Base-by-base conservation (phyloP, 768 basidiomycete species). In the Leccinum barrowsii region DNA sequence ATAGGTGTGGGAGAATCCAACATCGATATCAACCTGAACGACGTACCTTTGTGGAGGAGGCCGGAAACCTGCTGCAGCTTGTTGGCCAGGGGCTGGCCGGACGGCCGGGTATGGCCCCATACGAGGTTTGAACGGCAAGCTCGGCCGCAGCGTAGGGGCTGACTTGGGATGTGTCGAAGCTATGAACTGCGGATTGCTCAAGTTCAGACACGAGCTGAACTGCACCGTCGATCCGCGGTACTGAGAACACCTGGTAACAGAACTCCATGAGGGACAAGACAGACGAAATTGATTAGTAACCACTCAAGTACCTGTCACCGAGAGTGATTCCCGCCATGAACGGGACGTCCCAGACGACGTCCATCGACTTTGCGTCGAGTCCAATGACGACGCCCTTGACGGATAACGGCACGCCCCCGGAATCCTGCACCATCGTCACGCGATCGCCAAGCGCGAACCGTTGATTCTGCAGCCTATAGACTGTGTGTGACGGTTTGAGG, bases 321-420 rank as follows among this genome's bases (percentile, higher is more conserved):
- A 98, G 76, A 0, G 91, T 97, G 2, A 82, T 80, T 7, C 97
- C 97, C 21, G 93, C 86, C 85, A 99, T 92, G 75, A 99, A 98
- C 1, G 93, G 82, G 22, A 89, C 87, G 71, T 99, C 97, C 92
- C 97, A 98, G 0, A 96, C 82, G 22, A 98, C 89, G 71, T 98
- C 97, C 82, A 98, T 89, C 4, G 89, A 85, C 68, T 88, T 90
- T 2, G 87, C 75, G 65, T 87, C 92, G 66, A 99, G 74, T 13
- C 95, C 92, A 54, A 98, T 84, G 24, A 98, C 94, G 15, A 96
- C 92, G 21, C 97, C 97, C 74, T 96, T 98, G 53, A 87, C 88
- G 1, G 87, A 85, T 13, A 98, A 78, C 2, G 95, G 94, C 0
- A 98, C 95, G 34, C 89, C 86, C 28, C 95, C 95, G 0, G 94